Conservation (phyloP, 441 rosid genomes). For the Populus hybrid region DNA sequence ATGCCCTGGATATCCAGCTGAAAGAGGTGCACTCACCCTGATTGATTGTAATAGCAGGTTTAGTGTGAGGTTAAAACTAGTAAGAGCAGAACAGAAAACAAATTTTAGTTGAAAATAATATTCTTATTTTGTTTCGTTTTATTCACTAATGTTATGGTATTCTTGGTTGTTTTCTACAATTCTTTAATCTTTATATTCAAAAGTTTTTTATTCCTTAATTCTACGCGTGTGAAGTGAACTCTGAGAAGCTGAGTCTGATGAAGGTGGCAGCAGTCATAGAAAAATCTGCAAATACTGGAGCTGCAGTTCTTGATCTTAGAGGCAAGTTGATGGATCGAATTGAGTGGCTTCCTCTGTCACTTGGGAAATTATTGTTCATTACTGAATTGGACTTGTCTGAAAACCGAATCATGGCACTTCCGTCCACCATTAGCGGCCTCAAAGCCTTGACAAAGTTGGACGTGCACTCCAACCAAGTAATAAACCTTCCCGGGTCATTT, state of each 20-base stretch:
- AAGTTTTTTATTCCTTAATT: neutral
- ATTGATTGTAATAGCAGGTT: neutral
- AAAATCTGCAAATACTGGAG: conserved; percentile 42
- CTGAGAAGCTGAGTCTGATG: conserved; percentile 51
- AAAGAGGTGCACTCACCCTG: neutral
- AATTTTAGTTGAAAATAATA: neutral
- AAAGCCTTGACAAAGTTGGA: conserved; percentile 47
- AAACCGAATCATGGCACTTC: conserved; percentile 63
- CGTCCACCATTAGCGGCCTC: conserved; percentile 39
- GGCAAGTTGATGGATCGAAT: conserved; percentile 56
- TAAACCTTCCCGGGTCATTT: conserved; percentile 56
- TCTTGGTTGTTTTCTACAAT: neutral
- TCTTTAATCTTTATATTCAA: neutral
- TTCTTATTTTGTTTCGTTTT: neutral
- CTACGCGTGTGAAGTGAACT: conserved; percentile 19
- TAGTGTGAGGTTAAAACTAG: neutral
- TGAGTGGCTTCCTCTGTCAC: conserved; percentile 70
- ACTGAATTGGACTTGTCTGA: conserved; percentile 53
- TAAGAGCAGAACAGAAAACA: neutral
- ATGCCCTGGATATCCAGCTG: neutral
- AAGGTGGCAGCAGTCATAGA: conserved; percentile 58
- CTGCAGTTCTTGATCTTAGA: conserved; percentile 48
- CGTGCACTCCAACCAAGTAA: conserved; percentile 60
- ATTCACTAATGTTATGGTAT: neutral
- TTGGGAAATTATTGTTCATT: conserved; percentile 48